Percentiles rank a stretch among this genome's conserved stretches.
Conservation (phyloP, 179 eudicot genomes). For the Corrigiola litoralis region DNA sequence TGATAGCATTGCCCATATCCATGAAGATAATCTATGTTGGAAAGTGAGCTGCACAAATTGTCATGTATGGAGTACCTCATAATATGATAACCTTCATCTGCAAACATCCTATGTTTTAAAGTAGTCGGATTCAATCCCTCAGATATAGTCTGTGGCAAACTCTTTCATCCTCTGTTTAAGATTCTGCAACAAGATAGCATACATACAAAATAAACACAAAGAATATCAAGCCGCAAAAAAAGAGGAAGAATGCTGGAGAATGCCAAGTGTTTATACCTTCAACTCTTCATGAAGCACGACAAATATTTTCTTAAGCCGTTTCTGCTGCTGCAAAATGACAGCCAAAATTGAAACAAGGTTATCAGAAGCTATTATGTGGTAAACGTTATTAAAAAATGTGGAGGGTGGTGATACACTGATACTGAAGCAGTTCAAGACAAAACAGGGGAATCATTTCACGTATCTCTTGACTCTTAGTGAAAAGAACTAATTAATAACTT, state of each 20-base stretch:
- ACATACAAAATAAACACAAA: neutral
- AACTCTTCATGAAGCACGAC: constrained; percentile 90
- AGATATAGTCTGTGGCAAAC: constrained; percentile 21
- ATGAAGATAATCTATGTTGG: neutral
- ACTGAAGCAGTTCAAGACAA: neutral
- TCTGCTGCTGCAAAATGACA: constrained; percentile 61
- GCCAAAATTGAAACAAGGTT: neutral
- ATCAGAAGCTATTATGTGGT: neutral
- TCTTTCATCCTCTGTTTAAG: constrained; percentile 41
- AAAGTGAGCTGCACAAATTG: neutral
- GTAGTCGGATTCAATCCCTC: constrained; percentile 17
- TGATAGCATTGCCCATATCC: neutral
- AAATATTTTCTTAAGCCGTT: constrained; percentile 77
- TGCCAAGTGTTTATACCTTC: constrained; percentile 39
- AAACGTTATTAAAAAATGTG: neutral
- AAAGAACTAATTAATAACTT: too few relatives aligned
- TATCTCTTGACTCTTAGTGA: too few relatives aligned
- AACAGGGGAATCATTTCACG: neutral
- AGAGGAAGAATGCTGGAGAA: neutral
- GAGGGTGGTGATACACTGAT: neutral
- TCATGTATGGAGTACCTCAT: neutral
- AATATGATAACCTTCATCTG: neutral
- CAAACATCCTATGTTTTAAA: neutral
- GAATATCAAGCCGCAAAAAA: neutral
- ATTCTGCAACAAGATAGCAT: constrained; percentile 27